Conservation (phyloP, 1,284 basidiomycete genomes). For the Kwoniella shivajii region DNA sequence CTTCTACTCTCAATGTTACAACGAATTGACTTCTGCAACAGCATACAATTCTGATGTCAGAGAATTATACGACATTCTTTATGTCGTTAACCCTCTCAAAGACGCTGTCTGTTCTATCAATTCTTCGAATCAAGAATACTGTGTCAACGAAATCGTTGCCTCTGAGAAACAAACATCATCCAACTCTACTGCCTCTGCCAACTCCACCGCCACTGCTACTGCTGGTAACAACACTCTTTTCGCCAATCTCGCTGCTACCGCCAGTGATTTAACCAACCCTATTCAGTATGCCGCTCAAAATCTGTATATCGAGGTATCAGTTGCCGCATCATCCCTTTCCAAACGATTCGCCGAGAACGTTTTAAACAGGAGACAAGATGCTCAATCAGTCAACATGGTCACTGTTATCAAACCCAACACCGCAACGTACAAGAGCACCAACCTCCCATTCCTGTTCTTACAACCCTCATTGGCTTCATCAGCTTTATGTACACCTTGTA, state of each 20-base stretch:
- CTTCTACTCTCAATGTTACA: constrained; percentile 69
- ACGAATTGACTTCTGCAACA: constrained; percentile 63
- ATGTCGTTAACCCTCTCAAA: constrained; percentile 66
- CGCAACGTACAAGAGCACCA: constrained; percentile 64
- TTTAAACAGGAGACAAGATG: constrained; percentile 24
- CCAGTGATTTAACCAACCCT: constrained; percentile 22
- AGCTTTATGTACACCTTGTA: constrained; percentile 77
- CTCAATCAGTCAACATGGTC: constrained; percentile 24
- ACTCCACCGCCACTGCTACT: constrained; percentile 22
- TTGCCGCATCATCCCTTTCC: constrained; percentile 27
- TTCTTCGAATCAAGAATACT: constrained; percentile 65
- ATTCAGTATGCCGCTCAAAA: constrained; percentile 43
- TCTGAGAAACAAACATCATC: constrained; percentile 28
- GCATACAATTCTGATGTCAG: constrained; percentile 59
- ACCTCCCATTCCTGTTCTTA: constrained; percentile 80
- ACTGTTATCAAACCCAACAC: constrained; percentile 64
- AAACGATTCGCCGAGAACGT: constrained; percentile 34
- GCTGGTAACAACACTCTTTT: constrained; percentile 21
- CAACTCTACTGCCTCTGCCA: constrained; percentile 24
- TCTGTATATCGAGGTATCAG: constrained; percentile 42
- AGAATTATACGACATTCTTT: constrained; percentile 75
- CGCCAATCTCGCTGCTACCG: constrained; percentile 20
- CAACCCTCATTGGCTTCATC: constrained; percentile 58
- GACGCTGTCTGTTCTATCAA: constrained; percentile 73
- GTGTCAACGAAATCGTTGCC: constrained; percentile 58